phyloP scores from a whole-genome alignment of 2,329 filamentous ascomycete species.

The Septoria linicola region DNA sequence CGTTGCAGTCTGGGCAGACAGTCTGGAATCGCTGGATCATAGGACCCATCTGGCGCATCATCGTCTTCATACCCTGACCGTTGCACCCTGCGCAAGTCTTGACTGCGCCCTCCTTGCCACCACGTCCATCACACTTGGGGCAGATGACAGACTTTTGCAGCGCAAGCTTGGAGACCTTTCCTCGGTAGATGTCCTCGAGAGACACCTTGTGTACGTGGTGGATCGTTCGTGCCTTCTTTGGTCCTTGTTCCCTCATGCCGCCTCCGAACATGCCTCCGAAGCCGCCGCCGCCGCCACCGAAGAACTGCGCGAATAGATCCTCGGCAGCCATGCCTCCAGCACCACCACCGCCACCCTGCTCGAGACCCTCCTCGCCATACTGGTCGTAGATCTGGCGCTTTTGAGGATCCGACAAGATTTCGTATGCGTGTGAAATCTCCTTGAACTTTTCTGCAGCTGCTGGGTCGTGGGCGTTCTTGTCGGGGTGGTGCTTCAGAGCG shows the following conservation, averaged over 20 bases:
- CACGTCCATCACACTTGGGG: conserved; percentile 86
- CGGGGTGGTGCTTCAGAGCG: conserved; percentile 82
- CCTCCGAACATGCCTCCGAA: conserved; percentile 73
- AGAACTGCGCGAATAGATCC: conserved; percentile 96
- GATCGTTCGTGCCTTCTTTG: conserved; percentile 90
- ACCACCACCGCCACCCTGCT: conserved; percentile 71
- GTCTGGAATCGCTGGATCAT: conserved; percentile 99
- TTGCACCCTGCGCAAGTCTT: conserved; percentile 89
- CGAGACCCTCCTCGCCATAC: conserved; percentile 94
- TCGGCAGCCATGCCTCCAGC: conserved; percentile 85
- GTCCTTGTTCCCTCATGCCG: conserved; percentile 76
- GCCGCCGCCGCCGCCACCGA: conserved; percentile 67
- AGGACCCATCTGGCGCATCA: conserved; percentile 99
- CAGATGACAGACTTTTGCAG: conserved; percentile 98
- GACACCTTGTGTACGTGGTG: conserved; percentile 98
- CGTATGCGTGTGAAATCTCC: conserved; percentile 92
- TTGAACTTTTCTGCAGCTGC: conserved; percentile 98
- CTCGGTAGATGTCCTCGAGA: conserved; percentile 95
- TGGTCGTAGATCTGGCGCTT: conserved; percentile 94
- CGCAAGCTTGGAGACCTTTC: conserved; percentile 95
- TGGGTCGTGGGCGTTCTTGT: conserved; percentile 95
- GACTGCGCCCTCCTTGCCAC: conserved; percentile 97
- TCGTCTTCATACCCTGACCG: conserved; percentile 96
- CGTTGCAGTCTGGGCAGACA: conserved; percentile 95
- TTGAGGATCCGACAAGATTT: conserved; percentile 86